Conservation (phyloP, 306 rosid species). For the Quercus dentata region DNA sequence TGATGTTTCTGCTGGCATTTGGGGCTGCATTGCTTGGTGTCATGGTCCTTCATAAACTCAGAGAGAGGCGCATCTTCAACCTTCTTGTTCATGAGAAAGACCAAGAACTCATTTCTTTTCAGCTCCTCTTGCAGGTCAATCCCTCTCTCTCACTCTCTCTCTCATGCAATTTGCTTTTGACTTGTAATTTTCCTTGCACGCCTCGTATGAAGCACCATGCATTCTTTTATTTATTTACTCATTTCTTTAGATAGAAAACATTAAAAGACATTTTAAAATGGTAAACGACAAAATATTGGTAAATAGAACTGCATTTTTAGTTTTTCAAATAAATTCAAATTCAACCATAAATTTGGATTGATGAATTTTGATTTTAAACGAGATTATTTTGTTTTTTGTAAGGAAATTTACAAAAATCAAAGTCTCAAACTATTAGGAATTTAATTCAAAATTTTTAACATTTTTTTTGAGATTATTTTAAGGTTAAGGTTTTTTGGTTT, state of each 20-base stretch:
- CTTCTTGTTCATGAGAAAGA: constrained; percentile 68
- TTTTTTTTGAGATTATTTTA: too few relatives aligned
- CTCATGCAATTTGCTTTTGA: constrained; percentile 8
- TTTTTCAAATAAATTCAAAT: too few relatives aligned
- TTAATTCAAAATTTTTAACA: too few relatives aligned
- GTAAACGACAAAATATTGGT: too few relatives aligned
- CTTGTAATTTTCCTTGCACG: constrained; percentile 16
- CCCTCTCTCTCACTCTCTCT: constrained; percentile 19
- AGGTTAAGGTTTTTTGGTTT: too few relatives aligned
- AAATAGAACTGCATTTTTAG: too few relatives aligned
- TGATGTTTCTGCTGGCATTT: constrained; percentile 62
- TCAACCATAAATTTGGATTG: too few relatives aligned
- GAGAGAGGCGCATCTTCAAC: constrained; percentile 73
- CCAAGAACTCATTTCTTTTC: constrained; percentile 50
- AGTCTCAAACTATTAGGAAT: too few relatives aligned
- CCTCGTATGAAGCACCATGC: constrained; percentile 33
- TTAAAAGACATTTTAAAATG: too few relatives aligned
- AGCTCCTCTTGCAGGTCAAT: constrained; percentile 61
- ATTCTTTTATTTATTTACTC: neutral
- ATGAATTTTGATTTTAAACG: too few relatives aligned
- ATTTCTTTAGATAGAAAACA: neutral
- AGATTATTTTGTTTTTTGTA: too few relatives aligned
- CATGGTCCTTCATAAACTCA: constrained; percentile 73
- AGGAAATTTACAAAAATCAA: too few relatives aligned
- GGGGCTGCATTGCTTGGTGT: constrained; percentile 84